Base-by-base conservation (phyloP, 192 early-diverging fungal genomes). In the Backusella parvicylindrica region DNA sequence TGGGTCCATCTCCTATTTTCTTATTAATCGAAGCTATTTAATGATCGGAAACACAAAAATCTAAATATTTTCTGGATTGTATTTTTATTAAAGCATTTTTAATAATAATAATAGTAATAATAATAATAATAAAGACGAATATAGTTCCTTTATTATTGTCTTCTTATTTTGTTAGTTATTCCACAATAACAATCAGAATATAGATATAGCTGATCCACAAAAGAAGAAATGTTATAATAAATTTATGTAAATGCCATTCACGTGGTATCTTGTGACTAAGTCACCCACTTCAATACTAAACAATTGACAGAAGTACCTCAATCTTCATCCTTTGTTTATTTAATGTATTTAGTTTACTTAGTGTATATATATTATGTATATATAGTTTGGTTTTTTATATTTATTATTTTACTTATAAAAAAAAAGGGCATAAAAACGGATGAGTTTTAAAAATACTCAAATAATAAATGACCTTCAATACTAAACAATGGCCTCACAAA, bases 21-120 rank as follows among this genome's bases (percentile, higher is more conserved):
- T 28, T 56, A 23, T 56, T 56, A 23, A 23, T 26, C 50, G 23
- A 56, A 26, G 50, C 50, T 56, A 21, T 56, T 56, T 23, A 56
- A 56, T 56, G 50, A 56, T 56, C 50, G 50, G 50, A 56, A 56
- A 56, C 50, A 56, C 50, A 56, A 56, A 56, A 56, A 56, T 56
- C 1, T 21, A 11, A 9, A 3, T 26, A 23, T 56, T 56, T 56
- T 56, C 50, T 56, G 50, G 50, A 56, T 56, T 56, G 23, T 13
- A 26, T 56, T 56, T 56, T 56, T n/a, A n/a, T n/a, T n/a, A n/a
- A n/a, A n/a, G n/a, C n/a, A n/a, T n/a, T n/a, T n/a, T n/a, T n/a
- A n/a, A n/a, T n/a, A n/a, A n/a, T n/a, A n/a, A n/a, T 37, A 37
- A 6, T 37, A 6, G 36, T 7, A 6, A 37, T 37, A 37, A 37